Base-by-base conservation (phyloP, 306 rosid genomes). In the Ormosia semicastrata region DNA sequence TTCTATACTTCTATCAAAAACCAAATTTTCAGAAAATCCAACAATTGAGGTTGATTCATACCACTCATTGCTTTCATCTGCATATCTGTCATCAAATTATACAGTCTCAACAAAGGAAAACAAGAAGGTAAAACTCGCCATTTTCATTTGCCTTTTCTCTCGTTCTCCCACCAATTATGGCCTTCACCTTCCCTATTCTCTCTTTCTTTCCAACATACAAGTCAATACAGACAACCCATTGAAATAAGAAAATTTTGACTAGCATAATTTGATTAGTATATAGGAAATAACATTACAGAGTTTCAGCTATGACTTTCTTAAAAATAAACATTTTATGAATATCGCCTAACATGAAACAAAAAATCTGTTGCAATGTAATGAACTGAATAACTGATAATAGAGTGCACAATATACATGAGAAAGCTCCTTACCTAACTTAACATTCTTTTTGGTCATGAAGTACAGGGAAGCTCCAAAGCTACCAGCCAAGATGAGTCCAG, bases 391-490 rank as follows among this genome's bases (percentile, higher is more conserved):
- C 24, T 33, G 34, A 54, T 17, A 57, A 57, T 46, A 24, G 14
- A 64, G 77, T 54, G 68, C 40, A 56, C 67, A 53, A 8, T 58
- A 41, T 39, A 68, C 54, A 59, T 5, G 69, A 77, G 40, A 84
- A 83, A 80, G 67, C 52, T 80, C 75, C 85, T 81, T 87, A 95
- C 99, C 99, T 78, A 92, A 77, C 86, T 95, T 95, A 24, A 90
- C 89, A 80, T 93, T 95, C 88, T 81, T 93, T 82, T 90, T 93
- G 44, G 99, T 92, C 98, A 95, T 86, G 85, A 95, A 95, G 88
- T 93, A 95, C 87, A 95, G 83, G 85, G 98, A 93, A 89, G 94
- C 99, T 73, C 99, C 99, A 89, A 95, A 95, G 86, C 99, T 95
- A 83, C 99, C 96, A 68, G 99, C 99, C 94, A 95, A 88, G 81